Evolutionary conservation across 805 yeast species (phyloP).

Genomic region (Kockiozyma suomiensis): DNA sequence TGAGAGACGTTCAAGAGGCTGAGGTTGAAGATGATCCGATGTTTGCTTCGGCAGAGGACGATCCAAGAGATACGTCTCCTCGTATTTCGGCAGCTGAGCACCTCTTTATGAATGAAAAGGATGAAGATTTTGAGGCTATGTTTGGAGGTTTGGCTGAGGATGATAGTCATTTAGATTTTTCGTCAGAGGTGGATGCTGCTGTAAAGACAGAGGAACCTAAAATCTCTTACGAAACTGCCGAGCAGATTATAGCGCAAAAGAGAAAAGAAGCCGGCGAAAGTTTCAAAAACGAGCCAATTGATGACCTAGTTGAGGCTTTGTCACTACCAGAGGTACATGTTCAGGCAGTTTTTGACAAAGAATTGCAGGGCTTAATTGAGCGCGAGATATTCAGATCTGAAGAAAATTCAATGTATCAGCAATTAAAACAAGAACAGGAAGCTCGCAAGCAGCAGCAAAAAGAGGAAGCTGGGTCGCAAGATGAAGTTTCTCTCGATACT

Average conservation of each 20-base stretch:
- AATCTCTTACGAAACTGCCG: neutral
- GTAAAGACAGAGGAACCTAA: neutral
- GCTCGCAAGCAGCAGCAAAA: neutral
- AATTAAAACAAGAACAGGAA: neutral
- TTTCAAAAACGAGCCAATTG: neutral
- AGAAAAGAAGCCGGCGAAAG: neutral
- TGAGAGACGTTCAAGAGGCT: constrained; percentile 24
- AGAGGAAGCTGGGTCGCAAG: neutral
- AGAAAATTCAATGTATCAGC: neutral
- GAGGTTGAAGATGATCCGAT: constrained; percentile 30
- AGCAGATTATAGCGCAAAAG: neutral
- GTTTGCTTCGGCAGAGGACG: constrained; percentile 19
- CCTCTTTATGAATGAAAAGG: neutral
- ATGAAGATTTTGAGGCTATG: constrained; percentile 1
- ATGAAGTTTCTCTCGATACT: neutral
- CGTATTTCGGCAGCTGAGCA: constrained; percentile 7
- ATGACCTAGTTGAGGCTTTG: neutral
- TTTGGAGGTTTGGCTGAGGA: neutral
- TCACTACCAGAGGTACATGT: neutral
- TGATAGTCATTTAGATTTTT: neutral
- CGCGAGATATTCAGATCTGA: neutral
- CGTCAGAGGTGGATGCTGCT: neutral
- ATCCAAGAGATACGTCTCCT: neutral
- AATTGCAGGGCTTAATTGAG: neutral
- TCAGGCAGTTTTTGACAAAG: constrained; percentile 2